Base-by-base conservation (phyloP, 345 rosid genomes). In the Luvunga scandens region DNA sequence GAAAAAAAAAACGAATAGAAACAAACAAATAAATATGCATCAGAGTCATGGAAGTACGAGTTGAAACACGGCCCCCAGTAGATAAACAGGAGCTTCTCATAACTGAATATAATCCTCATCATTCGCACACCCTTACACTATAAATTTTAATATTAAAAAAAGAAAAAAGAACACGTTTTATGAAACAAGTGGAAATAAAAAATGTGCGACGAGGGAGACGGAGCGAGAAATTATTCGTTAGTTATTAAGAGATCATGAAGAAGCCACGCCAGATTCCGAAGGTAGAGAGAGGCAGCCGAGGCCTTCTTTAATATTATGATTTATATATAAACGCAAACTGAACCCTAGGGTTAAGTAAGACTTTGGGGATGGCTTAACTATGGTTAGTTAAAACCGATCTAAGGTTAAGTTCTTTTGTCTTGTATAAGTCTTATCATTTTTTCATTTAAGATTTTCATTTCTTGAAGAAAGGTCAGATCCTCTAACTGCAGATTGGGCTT, bases 11-110 rank as follows among this genome's bases (percentile, higher is more conserved):
- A 4, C 19, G 25, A 7, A 9, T 1, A 12, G 12, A 69, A 45
- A 9, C 3, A 14, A 12, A 27, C 0, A 28, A 34, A 59, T 22
- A 18, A 61, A 28, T 0, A 73, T 22, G 87, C 87, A 85, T 85
- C 90, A 87, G 88, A 85, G 90, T 87, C 88, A 85, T 87, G 88
- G 90, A 85, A 87, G 90, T 85, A 71, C 62, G 84, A 70, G 83
- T n/a, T 34, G 19, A 60, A 82, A 77, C 79, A 80, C 77, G 21
- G 86, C 83, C 38, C 77, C 76, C 72, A 5, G 34, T 69, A 21
- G 34, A 24, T 34, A 30, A 31, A 27, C 33, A 77, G 76, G 33
- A 64, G 84, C 87, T 86, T 84, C 85, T 82, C 84, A 80, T 71
- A 75, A 55, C 34, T 25, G 72, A 50, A 34, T 28, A 12, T 4